Conservation (phyloP, 2,329 filamentous ascomycete species). For the Sporothrix curviconia region DNA sequence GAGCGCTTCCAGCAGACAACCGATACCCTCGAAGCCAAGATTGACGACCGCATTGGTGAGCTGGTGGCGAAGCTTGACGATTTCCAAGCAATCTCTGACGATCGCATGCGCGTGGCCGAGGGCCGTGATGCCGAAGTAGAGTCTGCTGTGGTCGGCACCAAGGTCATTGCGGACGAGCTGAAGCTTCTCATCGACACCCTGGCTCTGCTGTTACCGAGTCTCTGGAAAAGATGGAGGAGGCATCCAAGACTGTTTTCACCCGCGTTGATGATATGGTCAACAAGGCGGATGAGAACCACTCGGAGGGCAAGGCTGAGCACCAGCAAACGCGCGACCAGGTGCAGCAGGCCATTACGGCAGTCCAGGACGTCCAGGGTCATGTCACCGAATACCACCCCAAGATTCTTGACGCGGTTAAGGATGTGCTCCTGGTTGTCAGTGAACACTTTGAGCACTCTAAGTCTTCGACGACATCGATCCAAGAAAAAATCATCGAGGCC, state of each 20-base stretch:
- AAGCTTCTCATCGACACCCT: constrained; percentile 81
- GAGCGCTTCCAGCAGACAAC: constrained; percentile 62
- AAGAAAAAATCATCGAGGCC: constrained; percentile 55
- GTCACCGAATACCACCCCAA: constrained; percentile 81
- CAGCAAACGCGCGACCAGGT: constrained; percentile 76
- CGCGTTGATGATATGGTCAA: constrained; percentile 72
- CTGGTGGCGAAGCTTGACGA: constrained; percentile 85
- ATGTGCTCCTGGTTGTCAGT: constrained; percentile 74
- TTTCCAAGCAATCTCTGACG: constrained; percentile 66
- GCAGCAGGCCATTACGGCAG: constrained; percentile 62
- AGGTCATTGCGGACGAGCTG: constrained; percentile 77
- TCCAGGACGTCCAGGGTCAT: constrained; percentile 71
- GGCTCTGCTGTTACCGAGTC: constrained; percentile 74
- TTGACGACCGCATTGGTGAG: constrained; percentile 64
- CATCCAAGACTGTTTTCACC: constrained; percentile 78
- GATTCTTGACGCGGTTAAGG: constrained; percentile 77
- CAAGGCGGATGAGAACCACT: constrained; percentile 69
- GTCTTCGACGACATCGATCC: constrained; percentile 49
- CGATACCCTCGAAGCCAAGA: constrained; percentile 46
- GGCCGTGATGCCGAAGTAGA: constrained; percentile 67
- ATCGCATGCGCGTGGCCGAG: constrained; percentile 65
- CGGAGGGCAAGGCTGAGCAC: constrained; percentile 70
- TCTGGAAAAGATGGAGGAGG: constrained; percentile 78
- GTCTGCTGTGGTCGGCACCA: constrained; percentile 67
- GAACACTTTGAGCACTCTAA: constrained; percentile 88